Conservation (phyloP, 805 yeast genomes). For the Ascoidea rubescens region DNA sequence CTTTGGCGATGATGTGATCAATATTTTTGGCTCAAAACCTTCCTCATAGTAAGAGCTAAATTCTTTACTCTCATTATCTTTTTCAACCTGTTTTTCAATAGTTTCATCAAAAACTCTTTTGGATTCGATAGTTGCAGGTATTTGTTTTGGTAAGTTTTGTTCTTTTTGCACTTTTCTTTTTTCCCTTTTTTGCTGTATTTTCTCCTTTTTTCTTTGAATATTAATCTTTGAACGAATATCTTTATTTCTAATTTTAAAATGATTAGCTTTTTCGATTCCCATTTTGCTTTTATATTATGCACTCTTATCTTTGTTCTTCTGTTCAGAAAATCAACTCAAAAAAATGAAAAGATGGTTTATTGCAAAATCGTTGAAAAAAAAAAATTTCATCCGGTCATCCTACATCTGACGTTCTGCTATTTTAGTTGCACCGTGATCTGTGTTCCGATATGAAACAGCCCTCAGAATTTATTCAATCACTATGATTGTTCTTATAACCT, state of each 20-base stretch:
- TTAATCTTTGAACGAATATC: constrained; percentile 6
- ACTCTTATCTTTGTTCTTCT: no score
- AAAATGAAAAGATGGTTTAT: no score
- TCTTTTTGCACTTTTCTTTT: constrained; percentile 66
- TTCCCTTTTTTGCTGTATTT: constrained; percentile 21
- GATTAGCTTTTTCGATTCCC: constrained; percentile 4
- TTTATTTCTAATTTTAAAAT: constrained; percentile 9
- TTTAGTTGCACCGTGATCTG: no score
- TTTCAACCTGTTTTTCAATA: constrained; percentile 33
- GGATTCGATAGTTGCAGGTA: constrained; percentile 71
- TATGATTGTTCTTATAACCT: no score
- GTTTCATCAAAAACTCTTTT: constrained; percentile 85
- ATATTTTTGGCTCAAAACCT: constrained; percentile 64
- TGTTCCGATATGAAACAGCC: no score
- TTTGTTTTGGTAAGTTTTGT: constrained; percentile 63
- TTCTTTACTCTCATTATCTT: constrained; percentile 44
- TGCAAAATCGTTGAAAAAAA: no score
- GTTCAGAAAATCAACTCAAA: no score
- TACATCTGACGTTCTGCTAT: no score
- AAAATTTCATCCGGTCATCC: no score
- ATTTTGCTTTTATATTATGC: constrained; percentile 1
- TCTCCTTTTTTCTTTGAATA: constrained; percentile 7
- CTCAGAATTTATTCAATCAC: no score
- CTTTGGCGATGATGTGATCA: constrained; percentile 77
- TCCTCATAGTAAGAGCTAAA: constrained; percentile 43